These are phyloP conservation scores for Carex scoparia DNA, from an alignment of 176 grass and related monocot genomes.

Conservation along the genomic window DNA sequence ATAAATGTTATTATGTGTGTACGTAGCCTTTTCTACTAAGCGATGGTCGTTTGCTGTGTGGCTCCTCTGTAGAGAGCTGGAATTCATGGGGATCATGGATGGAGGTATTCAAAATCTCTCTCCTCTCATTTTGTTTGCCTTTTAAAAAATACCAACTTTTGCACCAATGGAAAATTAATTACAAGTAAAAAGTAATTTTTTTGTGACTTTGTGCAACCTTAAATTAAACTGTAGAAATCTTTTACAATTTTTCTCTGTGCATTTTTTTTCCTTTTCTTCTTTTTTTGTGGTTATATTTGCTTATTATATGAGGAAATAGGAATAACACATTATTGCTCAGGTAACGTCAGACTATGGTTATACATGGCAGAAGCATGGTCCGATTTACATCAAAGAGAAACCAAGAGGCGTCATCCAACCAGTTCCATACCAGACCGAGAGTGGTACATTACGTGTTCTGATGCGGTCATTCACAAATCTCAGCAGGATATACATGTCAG, in stretches of 20 bases:
- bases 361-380: constrained; percentile 34
- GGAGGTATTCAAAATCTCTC: constrained; percentile 6
- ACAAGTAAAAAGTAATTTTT: neutral
- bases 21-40: constrained; percentile 18
- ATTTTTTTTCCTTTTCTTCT: too few species aligned
- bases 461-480: constrained; percentile 23
- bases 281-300: too few species aligned
- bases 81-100: constrained; percentile 41
- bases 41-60: constrained; percentile 27
- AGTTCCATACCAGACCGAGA: constrained; percentile 18
- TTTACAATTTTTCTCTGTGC: too few species aligned
- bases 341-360: constrained; percentile 30
- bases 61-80: constrained; percentile 41
- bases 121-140: too few species aligned
- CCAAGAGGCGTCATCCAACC: constrained; percentile 40
- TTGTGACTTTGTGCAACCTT: neutral
- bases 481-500: constrained; percentile 29
- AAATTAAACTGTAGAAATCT: neutral
- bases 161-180: neutral
- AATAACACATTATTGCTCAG: neutral
- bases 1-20: neutral
- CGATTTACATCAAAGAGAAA: constrained; percentile 28
- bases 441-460: constrained; percentile 1
- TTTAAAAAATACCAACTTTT: too few species aligned
- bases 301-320: too few species aligned